These are phyloP conservation scores for Circinella minor DNA, from an alignment of 371 early-diverging fungal genomes.

Conservation along the genomic window DNA sequence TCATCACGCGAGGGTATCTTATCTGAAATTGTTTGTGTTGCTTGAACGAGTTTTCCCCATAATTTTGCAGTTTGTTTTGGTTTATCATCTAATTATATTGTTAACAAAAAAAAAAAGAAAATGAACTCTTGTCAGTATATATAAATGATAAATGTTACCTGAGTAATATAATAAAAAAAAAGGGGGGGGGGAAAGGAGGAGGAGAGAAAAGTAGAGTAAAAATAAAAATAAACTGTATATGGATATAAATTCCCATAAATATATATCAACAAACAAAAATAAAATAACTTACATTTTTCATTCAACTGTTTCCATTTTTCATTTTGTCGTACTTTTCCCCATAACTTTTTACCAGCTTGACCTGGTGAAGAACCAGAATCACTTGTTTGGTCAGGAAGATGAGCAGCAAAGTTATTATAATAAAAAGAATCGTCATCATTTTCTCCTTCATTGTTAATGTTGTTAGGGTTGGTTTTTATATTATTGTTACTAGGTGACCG, in stretches of 20 bases:
- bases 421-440: slow-evolving; percentile 47
- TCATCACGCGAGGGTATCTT: slow-evolving; percentile 45
- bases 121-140: neutral
- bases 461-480: slow-evolving; percentile 1
- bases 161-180: too few species aligned
- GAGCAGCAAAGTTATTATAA: slow-evolving; percentile 47
- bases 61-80: slow-evolving; percentile 43
- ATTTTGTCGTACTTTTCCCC: slow-evolving; percentile 55
- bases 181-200: neutral
- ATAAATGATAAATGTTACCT: neutral
- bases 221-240: neutral
- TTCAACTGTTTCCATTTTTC: slow-evolving; percentile 55
- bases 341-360: slow-evolving; percentile 39
- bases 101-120: neutral
- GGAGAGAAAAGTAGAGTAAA: neutral
- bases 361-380: slow-evolving; percentile 1
- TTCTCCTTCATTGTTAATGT: slow-evolving; percentile 2
- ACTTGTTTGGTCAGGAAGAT: slow-evolving; percentile 31
- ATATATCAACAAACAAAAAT: slow-evolving; percentile 4
- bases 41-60: slow-evolving; percentile 62
- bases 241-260: neutral
- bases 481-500: slow-evolving; percentile 17
- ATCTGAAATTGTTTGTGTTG: slow-evolving; percentile 62
- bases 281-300: slow-evolving; percentile 32
- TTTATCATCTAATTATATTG: slow-evolving; percentile 30